Evolutionary conservation across 1,284 basidiomycete species (phyloP).

Genomic region (Clitocybe nebularis): DNA sequence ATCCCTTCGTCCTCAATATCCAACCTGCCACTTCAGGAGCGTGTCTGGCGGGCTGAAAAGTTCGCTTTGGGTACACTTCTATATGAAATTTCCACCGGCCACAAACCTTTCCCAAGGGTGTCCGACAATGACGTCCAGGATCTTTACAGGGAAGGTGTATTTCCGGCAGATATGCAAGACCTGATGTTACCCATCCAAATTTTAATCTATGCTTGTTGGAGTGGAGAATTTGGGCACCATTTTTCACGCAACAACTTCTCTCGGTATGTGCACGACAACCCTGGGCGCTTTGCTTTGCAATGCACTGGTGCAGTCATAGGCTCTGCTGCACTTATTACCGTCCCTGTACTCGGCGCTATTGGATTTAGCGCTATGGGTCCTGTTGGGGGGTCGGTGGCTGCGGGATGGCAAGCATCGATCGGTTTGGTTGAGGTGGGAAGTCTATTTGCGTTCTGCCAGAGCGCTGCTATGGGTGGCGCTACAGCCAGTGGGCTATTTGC

Average conservation of each 20-base stretch:
- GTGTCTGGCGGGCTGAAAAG: background rate
- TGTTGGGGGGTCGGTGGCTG: background rate
- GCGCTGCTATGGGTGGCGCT: background rate
- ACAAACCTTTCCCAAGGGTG: background rate
- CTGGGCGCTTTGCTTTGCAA: background rate
- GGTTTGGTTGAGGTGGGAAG: background rate
- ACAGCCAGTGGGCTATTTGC: background rate
- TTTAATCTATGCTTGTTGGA: background rate
- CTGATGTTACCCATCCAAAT: background rate
- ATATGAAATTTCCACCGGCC: background rate
- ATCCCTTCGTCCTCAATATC: background rate
- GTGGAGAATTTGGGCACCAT: background rate
- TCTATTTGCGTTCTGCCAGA: background rate
- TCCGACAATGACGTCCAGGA: background rate
- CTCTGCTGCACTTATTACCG: background rate
- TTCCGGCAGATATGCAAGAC: background rate
- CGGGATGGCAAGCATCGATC: background rate
- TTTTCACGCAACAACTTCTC: background rate
- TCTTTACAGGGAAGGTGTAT: background rate
- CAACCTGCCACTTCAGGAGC: background rate
- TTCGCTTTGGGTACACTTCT: slow-evolving; percentile 1
- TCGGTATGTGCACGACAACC: background rate
- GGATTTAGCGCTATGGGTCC: slow-evolving; percentile 1
- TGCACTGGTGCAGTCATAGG: background rate
- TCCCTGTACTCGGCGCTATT: background rate